Conservation (phyloP, 768 basidiomycete species). For the Rhizopogon sp. region DNA sequence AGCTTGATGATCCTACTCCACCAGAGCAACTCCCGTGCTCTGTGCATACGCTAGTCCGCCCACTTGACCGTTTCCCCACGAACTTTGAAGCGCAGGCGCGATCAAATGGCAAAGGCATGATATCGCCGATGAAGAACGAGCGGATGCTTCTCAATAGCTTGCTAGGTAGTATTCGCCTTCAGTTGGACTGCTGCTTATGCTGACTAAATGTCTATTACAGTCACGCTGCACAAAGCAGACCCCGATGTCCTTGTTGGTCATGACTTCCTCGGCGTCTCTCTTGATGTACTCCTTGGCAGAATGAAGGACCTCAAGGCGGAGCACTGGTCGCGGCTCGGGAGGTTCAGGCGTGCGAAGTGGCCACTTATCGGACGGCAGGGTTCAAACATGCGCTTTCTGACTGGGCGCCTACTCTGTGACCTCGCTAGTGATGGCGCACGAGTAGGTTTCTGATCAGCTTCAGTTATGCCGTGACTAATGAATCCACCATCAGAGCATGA, state of each 20-base stretch:
- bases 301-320: constrained; percentile 89
- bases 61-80: constrained; percentile 80
- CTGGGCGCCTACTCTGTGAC: constrained; percentile 87
- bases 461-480: neutral
- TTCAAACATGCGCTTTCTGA: constrained; percentile 76
- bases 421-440: constrained; percentile 93
- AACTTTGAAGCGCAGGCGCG: constrained; percentile 74
- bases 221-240: constrained; percentile 77
- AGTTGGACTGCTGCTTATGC: neutral
- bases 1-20: constrained; percentile 88
- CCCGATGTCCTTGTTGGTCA: constrained; percentile 95
- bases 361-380: constrained; percentile 79
- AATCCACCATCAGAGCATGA: constrained; percentile 68
- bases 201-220: constrained; percentile 29
- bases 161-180: constrained; percentile 44
- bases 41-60: constrained; percentile 85
- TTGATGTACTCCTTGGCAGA: constrained; percentile 87
- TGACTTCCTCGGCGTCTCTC: constrained; percentile 84
- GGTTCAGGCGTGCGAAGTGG: constrained; percentile 83
- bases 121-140: constrained; percentile 77
- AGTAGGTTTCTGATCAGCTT: constrained; percentile 36
- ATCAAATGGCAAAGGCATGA: constrained; percentile 57
- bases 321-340: constrained; percentile 91
- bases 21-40: constrained; percentile 81
- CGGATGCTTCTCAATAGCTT: constrained; percentile 80